Base-by-base conservation (phyloP, 2,329 filamentous ascomycete genomes). In the Cladophialophora chaetospira region DNA sequence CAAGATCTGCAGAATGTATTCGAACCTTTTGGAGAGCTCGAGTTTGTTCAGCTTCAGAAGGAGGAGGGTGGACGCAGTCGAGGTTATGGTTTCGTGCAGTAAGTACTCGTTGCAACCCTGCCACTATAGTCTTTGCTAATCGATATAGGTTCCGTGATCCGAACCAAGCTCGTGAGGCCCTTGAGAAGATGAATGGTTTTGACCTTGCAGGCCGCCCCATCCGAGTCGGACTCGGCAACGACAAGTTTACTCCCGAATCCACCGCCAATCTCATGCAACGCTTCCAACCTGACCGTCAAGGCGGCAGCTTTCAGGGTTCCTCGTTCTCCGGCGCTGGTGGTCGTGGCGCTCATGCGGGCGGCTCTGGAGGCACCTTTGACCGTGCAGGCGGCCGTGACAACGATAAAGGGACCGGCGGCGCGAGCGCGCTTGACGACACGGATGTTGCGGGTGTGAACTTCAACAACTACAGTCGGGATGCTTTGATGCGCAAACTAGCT, bases 101-200 rank as follows among this genome's bases (percentile, higher is more conserved):
- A 82, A 74, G 91, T 86, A 43, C 26, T 29, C 19, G 26, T 10
- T 26, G 19, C 6, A 4, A 17, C 5, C 11, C 25, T 46, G 19
- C 11, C 26, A 44, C 15, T 10, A 13, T 38, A 9, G 60, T 5
- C 43, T 10, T 81, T 69, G 36, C 40, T 17, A 45, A n/a, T 3
- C 6, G 42, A 13, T 61, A n/a, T n/a, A 96, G 91, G 71, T 97
- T 95, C 75, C 87, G 88, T 69, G 89, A 97, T 70, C 91, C 93
- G 57, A 85, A 85, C 63, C 87, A 97, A 75, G 94, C 94, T 70
- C 90, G 93, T 71, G 90, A 96, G 73, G 95, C 94, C 61, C 81
- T 99, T 63, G 91, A 97, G 75, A 96, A 97, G 77, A 97, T 99
- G 93, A 99, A 99, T 76, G 92, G 93, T 64, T 99, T 97, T 78